Conservation (phyloP, 2,329 filamentous ascomycete genomes). For the Zasmidium citrigriseum region DNA sequence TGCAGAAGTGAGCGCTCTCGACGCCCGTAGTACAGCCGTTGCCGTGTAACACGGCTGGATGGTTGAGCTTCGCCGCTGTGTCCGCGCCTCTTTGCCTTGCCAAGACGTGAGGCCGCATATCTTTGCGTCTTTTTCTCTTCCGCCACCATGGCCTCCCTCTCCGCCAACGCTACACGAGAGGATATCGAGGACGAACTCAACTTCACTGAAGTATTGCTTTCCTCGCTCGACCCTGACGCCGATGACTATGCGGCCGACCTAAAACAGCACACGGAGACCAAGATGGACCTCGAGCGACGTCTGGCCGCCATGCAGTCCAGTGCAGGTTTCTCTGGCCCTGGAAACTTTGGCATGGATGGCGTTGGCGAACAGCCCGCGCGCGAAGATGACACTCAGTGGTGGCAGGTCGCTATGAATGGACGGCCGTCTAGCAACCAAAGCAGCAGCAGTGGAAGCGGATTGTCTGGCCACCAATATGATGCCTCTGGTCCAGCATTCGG, state of each 20-base stretch:
- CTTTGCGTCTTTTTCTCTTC: not conserved
- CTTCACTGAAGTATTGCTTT: constrained; percentile 33
- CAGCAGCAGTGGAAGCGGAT: constrained; percentile 7
- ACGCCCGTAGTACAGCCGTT: no score
- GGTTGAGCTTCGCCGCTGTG: not conserved
- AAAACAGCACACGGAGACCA: not conserved
- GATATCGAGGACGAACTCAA: constrained; percentile 37
- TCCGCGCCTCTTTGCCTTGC: not conserved
- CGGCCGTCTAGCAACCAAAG: constrained; percentile 19
- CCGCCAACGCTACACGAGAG: constrained; percentile 13
- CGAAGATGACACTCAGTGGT: constrained; percentile 10
- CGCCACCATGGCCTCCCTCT: not conserved
- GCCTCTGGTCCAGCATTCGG: not conserved
- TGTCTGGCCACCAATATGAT: not conserved
- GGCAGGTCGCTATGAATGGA: constrained; percentile 22
- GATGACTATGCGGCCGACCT: constrained; percentile 28
- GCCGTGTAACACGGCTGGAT: not conserved
- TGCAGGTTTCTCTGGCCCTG: not conserved
- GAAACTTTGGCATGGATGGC: constrained; percentile 16
- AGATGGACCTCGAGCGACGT: not conserved
- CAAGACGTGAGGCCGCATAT: constrained; percentile 3
- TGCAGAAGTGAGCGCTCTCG: no score
- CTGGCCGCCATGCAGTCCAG: not conserved
- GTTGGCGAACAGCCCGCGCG: constrained; percentile 12
- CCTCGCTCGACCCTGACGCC: constrained; percentile 32